Evolutionary conservation across 495 filamentous ascomycete genomes (phyloP).

Genomic region (Trichocladium uniseriatum): DNA sequence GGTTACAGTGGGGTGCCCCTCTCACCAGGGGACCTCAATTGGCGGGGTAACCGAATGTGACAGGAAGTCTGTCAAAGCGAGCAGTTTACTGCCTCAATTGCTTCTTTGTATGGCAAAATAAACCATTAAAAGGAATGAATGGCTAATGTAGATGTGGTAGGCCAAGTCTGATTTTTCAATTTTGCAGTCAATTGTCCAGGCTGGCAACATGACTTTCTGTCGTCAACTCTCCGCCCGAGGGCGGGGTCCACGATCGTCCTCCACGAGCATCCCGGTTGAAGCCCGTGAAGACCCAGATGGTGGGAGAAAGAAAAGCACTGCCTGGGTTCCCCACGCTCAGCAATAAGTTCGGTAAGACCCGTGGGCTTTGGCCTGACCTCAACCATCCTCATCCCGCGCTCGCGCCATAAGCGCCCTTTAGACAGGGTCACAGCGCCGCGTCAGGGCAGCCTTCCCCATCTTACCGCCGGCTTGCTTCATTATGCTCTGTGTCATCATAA

Average conservation of each 20-base stretch:
- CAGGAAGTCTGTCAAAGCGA: too few relatives aligned
- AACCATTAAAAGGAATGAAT: too few relatives aligned
- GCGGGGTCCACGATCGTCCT: too few relatives aligned
- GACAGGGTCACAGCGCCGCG: not conserved
- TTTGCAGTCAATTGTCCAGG: too few relatives aligned
- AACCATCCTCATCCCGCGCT: not conserved
- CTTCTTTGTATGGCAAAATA: too few relatives aligned
- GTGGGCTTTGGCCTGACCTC: not conserved
- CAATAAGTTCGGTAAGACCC: not conserved
- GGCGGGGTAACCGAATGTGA: not conserved
- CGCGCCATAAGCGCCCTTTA: not conserved
- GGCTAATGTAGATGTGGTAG: too few relatives aligned
- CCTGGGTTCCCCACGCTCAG: constrained; percentile 1
- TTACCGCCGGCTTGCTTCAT: not conserved
- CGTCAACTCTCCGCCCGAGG: too few relatives aligned
- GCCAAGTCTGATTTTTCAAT: too few relatives aligned
- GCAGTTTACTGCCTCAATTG: too few relatives aligned
- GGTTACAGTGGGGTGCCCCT: not conserved
- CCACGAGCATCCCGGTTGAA: not conserved
- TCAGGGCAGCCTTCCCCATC: not conserved
- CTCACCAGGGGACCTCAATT: not conserved
- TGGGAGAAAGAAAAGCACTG: too few relatives aligned
- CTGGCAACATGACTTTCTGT: too few relatives aligned
- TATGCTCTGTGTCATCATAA: not conserved
- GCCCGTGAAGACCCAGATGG: not conserved